Percentiles rank a stretch among this genome's conserved stretches.
Evolutionary conservation across 176 grass and related monocot species (phyloP).

Genomic region (Eleusine indica): DNA sequence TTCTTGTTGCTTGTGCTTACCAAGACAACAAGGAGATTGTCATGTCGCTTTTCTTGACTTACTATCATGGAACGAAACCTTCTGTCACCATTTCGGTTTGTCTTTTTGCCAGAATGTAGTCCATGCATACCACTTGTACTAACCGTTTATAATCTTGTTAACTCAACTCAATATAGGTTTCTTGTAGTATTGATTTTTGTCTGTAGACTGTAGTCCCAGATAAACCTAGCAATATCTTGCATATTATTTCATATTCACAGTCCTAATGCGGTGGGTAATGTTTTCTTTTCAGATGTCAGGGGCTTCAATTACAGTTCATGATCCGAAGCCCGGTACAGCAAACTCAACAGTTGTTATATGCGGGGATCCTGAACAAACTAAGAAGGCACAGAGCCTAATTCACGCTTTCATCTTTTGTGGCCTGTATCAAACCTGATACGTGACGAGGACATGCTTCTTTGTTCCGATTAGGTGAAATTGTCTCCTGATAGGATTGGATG

Average conservation of each 20-base stretch:
- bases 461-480: background rate
- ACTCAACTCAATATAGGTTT: constrained; percentile 7
- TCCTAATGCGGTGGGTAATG: constrained; percentile 14
- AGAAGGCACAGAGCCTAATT: constrained; percentile 64
- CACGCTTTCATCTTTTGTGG: constrained; percentile 75
- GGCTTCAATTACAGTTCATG: constrained; percentile 52
- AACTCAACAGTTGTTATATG: constrained; percentile 40
- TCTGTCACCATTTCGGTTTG: background rate
- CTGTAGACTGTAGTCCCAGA: background rate
- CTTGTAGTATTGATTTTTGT: background rate
- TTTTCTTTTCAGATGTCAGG: constrained; percentile 61
- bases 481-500: constrained; percentile 1
- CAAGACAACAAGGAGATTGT: background rate
- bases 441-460: background rate
- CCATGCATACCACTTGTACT: background rate
- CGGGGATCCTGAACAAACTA: constrained; percentile 57
- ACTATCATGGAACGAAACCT: background rate
- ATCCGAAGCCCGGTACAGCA: constrained; percentile 49
- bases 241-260: background rate
- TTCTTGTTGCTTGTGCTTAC: constrained; percentile 32
- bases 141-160: background rate
- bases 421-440: constrained; percentile 41
- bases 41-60: constrained; percentile 16
- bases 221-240: background rate
- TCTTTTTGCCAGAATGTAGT: constrained; percentile 19